Base-by-base conservation (phyloP, 2,329 filamentous ascomycete species). In the Neofusicoccum cordaticola region DNA sequence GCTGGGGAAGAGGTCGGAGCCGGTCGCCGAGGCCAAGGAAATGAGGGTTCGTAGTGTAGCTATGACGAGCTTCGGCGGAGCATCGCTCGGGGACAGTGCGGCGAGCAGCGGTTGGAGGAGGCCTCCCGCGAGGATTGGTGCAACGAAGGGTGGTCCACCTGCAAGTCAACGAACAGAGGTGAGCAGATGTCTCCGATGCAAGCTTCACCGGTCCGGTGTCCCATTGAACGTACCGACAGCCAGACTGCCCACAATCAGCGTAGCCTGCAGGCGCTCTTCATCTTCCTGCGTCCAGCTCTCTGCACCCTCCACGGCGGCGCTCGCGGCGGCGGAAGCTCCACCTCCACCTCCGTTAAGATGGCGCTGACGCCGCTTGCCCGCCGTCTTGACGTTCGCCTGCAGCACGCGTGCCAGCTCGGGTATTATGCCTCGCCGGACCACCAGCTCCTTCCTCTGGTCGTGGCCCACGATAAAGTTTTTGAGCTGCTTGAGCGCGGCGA, bases 391-490 rank as follows among this genome's bases (percentile, higher is more conserved):
- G 50, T 74, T 73, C 15, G 73, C 73, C 63, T 77, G 76, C 44
- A 90, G 76, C 60, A 86, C 76, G 41, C 82, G 80, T 34, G 86
- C 81, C 56, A 91, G 80, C 39, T 85, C 84, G 62, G 86, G 84
- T 52, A 95, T 78, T 34, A 91, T 82, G 17, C 93, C 93, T 63
- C 86, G 80, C 65, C 82, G 82, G 45, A 97, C 84, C 82, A 89
- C 93, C 64, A 86, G 79, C 77, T 94, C 90, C 78, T 99, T 99
- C 75, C 89, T 89, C 76, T 94, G 88, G 39, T 90, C 85, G 77
- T 98, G 92, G 27, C 95, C 95, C 66, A 97, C 88, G 53, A 96
- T 85, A 68, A 95, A 90, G 77, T 97, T 95, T 81, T 97, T 98
- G 35, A 99, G 81, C 47, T 83, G 82, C 68, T 88, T 87, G 50